Conservation (phyloP, 1,139 yeast genomes). For the Protomyces inundatus region DNA sequence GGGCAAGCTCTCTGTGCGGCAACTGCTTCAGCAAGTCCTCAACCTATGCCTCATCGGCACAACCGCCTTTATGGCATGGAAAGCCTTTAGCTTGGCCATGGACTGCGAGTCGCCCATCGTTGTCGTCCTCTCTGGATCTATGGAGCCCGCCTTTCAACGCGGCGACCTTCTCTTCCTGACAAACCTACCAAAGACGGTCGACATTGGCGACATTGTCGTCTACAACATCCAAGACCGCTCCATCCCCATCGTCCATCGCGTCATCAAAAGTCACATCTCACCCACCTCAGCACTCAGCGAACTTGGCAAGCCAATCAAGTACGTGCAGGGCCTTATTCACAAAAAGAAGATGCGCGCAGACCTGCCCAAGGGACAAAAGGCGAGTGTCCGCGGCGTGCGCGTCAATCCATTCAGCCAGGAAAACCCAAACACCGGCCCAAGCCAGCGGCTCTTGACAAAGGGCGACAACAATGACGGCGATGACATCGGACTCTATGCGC, state of each 20-base stretch:
- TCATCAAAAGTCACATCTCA: slow-evolving; percentile 66
- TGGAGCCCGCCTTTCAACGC: slow-evolving; percentile 99
- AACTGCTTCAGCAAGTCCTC: slow-evolving; percentile 22
- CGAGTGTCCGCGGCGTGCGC: slow-evolving; percentile 1
- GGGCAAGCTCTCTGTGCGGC: slow-evolving; percentile 18
- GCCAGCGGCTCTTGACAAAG: slow-evolving; percentile 62
- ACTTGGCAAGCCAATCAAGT: slow-evolving; percentile 5
- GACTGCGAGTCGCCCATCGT: slow-evolving; percentile 91
- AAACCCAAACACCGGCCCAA: slow-evolving; percentile 7
- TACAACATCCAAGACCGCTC: slow-evolving; percentile 74
- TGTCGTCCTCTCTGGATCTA: slow-evolving; percentile 93
- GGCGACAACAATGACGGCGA: slow-evolving; percentile 95
- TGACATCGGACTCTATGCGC: slow-evolving; percentile 78
- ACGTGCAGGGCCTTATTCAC: neutral
- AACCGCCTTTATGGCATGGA: slow-evolving; percentile 90
- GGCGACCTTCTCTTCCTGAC: slow-evolving; percentile 90
- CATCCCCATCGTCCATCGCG: slow-evolving; percentile 95
- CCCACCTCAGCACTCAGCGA: slow-evolving; percentile 32
- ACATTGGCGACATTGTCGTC: slow-evolving; percentile 96
- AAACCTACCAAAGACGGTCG: slow-evolving; percentile 65
- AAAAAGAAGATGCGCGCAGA: neutral
- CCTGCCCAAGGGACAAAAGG: neutral
- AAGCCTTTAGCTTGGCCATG: slow-evolving; percentile 67
- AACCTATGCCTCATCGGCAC: slow-evolving; percentile 38
- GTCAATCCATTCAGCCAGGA: slow-evolving; percentile 32